Evolutionary conservation across 1,284 basidiomycete species (phyloP).

Genomic region (Fistulina hepatica): DNA sequence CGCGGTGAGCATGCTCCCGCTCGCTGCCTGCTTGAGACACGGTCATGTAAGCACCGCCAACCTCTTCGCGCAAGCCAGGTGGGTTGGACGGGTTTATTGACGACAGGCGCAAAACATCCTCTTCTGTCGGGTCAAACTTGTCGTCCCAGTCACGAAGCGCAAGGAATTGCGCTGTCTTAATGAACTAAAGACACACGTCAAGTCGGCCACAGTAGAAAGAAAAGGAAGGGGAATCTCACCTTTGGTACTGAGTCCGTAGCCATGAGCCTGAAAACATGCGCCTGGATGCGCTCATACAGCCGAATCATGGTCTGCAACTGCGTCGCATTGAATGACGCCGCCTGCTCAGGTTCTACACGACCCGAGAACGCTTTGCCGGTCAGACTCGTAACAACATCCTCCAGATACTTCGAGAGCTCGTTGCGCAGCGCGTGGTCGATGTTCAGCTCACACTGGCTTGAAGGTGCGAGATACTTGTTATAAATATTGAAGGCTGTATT

Average conservation of each 20-base stretch:
- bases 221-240: slow-evolving; percentile 37
- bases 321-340: slow-evolving; percentile 75
- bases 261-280: slow-evolving; percentile 94
- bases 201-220: slow-evolving; percentile 8
- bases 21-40: slow-evolving; percentile 67
- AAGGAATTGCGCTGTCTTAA: slow-evolving; percentile 71
- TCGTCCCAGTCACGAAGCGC: slow-evolving; percentile 67
- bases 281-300: slow-evolving; percentile 93
- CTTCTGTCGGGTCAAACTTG: slow-evolving; percentile 54
- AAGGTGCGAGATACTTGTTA: slow-evolving; percentile 91
- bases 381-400: slow-evolving; percentile 68
- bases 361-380: slow-evolving; percentile 72
- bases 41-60: slow-evolving; percentile 76
- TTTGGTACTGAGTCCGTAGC: slow-evolving; percentile 96
- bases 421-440: slow-evolving; percentile 95
- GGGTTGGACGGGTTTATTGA: slow-evolving; percentile 44
- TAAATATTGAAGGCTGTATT: slow-evolving; percentile 92
- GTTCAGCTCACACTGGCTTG: slow-evolving; percentile 92
- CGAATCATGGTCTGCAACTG: slow-evolving; percentile 91
- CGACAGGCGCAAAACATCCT: slow-evolving; percentile 46
- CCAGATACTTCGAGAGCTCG: slow-evolving; percentile 88
- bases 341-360: slow-evolving; percentile 69
- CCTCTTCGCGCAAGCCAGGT: slow-evolving; percentile 59
- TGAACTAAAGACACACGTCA: slow-evolving; percentile 42
- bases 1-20: slow-evolving; percentile 36